Conservation (phyloP, 2,329 filamentous ascomycete species). For the Xylaria sp. region DNA sequence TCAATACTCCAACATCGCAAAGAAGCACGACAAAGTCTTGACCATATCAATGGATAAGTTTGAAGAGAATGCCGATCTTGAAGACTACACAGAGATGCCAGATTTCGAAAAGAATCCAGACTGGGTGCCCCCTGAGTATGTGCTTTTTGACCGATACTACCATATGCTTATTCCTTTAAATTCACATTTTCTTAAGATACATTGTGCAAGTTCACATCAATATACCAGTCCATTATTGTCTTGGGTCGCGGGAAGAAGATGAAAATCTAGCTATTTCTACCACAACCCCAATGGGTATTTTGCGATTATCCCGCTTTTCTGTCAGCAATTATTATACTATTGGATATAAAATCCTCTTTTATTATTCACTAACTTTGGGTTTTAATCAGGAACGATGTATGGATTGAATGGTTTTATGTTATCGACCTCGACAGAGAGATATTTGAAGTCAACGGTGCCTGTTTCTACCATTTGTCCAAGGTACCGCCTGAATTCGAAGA, state of each 20-base stretch:
- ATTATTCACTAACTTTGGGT: background rate
- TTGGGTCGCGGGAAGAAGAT: too few relatives aligned
- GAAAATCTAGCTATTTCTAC: background rate
- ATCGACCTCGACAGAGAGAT: constrained; percentile 26
- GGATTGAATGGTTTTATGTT: background rate
- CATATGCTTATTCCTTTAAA: background rate
- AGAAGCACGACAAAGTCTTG: background rate
- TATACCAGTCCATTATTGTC: too few relatives aligned
- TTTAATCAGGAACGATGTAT: background rate
- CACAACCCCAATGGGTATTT: background rate
- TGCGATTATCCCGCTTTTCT: background rate
- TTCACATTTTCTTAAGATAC: background rate
- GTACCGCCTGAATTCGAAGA: background rate
- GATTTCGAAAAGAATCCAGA: background rate
- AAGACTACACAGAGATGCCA: background rate
- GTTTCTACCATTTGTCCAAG: constrained; percentile 15
- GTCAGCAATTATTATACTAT: background rate
- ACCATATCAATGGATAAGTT: constrained; percentile 4
- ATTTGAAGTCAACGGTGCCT: constrained; percentile 7
- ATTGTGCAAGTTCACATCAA: too few relatives aligned
- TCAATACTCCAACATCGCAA: constrained; percentile 1
- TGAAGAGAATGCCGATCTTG: background rate
- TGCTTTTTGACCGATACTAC: background rate
- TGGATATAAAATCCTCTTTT: background rate
- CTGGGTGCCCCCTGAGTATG: constrained; percentile 11